A percentile compares a stretch with the other conserved stretches of the same genome.
Conservation (phyloP, 192 early-diverging fungal genomes). For the Coemansia sp. region DNA sequence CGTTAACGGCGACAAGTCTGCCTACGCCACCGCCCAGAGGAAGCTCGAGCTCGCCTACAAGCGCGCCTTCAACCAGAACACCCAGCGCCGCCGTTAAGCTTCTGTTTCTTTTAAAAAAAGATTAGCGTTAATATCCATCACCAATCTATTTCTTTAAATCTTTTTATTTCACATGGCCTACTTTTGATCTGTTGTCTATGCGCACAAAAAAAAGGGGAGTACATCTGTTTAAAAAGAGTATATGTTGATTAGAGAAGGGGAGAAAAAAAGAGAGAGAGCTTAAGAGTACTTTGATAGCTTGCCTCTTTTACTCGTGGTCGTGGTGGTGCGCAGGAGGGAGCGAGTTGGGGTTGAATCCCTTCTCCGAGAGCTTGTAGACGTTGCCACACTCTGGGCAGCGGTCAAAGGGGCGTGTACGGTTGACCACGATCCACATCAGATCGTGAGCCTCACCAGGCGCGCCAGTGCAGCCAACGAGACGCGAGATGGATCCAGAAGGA, state of each 20-base stretch:
- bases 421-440: constrained; percentile 86
- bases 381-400: constrained; percentile 96
- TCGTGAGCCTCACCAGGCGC: constrained; percentile 94
- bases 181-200: not conserved
- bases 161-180: not conserved
- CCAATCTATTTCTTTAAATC: not conserved
- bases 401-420: constrained; percentile 76
- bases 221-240: not conserved
- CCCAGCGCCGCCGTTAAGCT: constrained; percentile 39
- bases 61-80: constrained; percentile 61
- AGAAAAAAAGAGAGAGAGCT: constrained; percentile 7
- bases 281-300: not conserved
- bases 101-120: not conserved
- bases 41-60: constrained; percentile 72
- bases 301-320: constrained; percentile 8
- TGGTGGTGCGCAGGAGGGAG: constrained; percentile 23
- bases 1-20: constrained; percentile 62
- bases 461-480: constrained; percentile 93
- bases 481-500: constrained; percentile 74
- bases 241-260: not conserved
- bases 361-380: constrained; percentile 67
- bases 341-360: constrained; percentile 43
- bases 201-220: not conserved
- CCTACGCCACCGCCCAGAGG: constrained; percentile 66
- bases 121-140: not conserved